These are phyloP conservation scores for Xanthoparmelia taractica DNA, from an alignment of 495 filamentous ascomycete species.

Conservation along the genomic window DNA sequence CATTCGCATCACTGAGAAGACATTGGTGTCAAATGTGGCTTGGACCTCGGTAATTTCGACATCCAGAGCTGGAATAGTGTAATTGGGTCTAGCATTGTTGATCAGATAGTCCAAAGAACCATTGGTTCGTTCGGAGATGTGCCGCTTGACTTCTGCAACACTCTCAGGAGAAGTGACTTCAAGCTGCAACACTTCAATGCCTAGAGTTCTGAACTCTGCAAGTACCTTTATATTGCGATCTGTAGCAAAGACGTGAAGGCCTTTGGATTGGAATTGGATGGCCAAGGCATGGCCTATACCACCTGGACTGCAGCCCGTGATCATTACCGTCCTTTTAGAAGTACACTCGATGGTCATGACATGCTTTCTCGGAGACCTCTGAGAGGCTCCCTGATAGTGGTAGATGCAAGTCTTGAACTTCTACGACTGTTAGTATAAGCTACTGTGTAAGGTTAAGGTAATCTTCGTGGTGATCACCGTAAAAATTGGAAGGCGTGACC, in stretches of 20 bases:
- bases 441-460: too few relatives aligned
- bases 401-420: too few relatives aligned
- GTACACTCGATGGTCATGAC: neutral
- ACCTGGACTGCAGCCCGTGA: slow-evolving; percentile 37
- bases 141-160: slow-evolving; percentile 6
- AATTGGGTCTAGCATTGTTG: slow-evolving; percentile 57
- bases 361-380: neutral
- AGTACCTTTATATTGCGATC: slow-evolving; percentile 41
- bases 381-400: too few relatives aligned
- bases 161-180: slow-evolving; percentile 35
- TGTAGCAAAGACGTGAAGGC: slow-evolving; percentile 51
- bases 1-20: slow-evolving; percentile 52
- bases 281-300: slow-evolving; percentile 52
- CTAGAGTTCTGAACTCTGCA: slow-evolving; percentile 37
- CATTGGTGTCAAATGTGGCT: slow-evolving; percentile 49
- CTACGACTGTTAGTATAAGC: too few relatives aligned
- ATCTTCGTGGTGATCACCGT: too few relatives aligned
- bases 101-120: slow-evolving; percentile 46
- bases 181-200: slow-evolving; percentile 48
- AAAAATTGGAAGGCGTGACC: too few relatives aligned
- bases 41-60: slow-evolving; percentile 45
- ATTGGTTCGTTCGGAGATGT: slow-evolving; percentile 5
- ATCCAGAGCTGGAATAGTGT: slow-evolving; percentile 55
- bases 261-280: slow-evolving; percentile 39
- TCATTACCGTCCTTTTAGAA: slow-evolving; percentile 26